These are phyloP conservation scores for Stagonosporopsis rhizophila DNA, from an alignment of 2,329 filamentous ascomycete species.

Conservation along the genomic window DNA sequence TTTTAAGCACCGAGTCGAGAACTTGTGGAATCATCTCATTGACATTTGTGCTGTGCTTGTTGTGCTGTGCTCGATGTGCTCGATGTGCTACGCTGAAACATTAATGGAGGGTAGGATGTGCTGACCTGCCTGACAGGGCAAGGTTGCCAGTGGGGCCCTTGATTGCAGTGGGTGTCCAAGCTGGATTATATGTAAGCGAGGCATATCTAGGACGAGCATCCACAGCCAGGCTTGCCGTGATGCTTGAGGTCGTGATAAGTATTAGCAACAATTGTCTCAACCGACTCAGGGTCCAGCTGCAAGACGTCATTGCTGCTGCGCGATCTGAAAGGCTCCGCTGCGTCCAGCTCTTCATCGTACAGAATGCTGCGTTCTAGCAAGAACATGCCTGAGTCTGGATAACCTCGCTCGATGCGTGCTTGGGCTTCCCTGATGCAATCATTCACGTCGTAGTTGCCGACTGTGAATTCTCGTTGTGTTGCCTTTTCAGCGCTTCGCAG, in stretches of 20 bases:
- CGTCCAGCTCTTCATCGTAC: constrained; percentile 42
- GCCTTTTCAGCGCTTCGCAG: constrained; percentile 37
- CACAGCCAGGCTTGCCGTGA: constrained; percentile 42
- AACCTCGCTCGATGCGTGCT: constrained; percentile 46
- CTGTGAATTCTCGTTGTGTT: constrained; percentile 39
- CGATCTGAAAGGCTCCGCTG: constrained; percentile 35
- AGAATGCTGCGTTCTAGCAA: constrained; percentile 49
- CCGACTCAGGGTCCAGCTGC: constrained; percentile 26
- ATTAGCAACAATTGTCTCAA: constrained; percentile 26
- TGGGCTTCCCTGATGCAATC: constrained; percentile 47
- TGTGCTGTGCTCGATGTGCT: constrained; percentile 7
- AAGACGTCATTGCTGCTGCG: constrained; percentile 30
- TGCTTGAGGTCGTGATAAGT: constrained; percentile 31
- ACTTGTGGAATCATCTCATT: neutral
- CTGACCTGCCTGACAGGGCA: constrained; percentile 12
- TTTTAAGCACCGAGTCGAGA: neutral
- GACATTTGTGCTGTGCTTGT: constrained; percentile 5
- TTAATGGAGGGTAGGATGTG: neutral
- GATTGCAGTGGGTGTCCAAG: constrained; percentile 11
- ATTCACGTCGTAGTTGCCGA: constrained; percentile 42
- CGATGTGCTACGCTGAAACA: constrained; percentile 10
- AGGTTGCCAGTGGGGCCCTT: constrained; percentile 8
- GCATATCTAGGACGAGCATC: constrained; percentile 36
- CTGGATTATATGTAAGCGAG: neutral
- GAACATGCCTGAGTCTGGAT: constrained; percentile 49